Evolutionary conservation across 345 rosid species (phyloP), one percentile per base, ranked within the genome.

Genomic region (Conringia planisiliqua): DNA sequence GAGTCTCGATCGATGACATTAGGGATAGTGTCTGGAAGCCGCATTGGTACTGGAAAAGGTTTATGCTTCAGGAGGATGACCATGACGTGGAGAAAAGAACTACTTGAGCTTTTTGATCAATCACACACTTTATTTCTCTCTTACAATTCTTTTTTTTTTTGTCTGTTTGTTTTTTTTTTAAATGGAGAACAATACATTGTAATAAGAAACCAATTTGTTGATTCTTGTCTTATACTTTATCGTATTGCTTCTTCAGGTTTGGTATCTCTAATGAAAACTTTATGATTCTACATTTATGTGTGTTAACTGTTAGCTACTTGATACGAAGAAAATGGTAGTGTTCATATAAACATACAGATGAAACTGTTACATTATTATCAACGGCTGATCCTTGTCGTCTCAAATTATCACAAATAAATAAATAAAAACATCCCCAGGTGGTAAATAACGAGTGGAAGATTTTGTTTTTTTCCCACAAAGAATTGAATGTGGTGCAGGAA

Each of bases 1-100:
- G 82, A 5, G 68, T 91, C 14, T 86, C 86, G 13, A 78, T 79
- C 29, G 93, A 89, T 48, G 74, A 40, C 38, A 88, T 85, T 84
- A 73, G 56, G 9, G 89, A 86, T 0, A 71, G 75, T 10, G 88
- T 83, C 11, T 82, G 86, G 86, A 87, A 73, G 10, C 70, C 27
- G 30, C 82, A 78, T 73, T 73, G 82, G 82, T 78, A 68, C 67
- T 74, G 82, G 82, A 74, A 68, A 54, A 68, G 82, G 62, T 79
- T 61, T 64, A 79, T 79, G 82, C 74, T 62, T 62, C 8, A 6
- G 1, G 79, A 70, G 7, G 71, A 76, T 55, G 77, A 78, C 2
- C 71, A 52, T 18, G 75, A 75, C n/a, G 48, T 61, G 1, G 68
- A 75, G 56, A 75, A 42, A 67, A 75, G 68, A 67, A 67, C 11